phyloP scores from a whole-genome alignment of 129 eudicot genomes.

The Chrysanthemum seticuspe region DNA sequence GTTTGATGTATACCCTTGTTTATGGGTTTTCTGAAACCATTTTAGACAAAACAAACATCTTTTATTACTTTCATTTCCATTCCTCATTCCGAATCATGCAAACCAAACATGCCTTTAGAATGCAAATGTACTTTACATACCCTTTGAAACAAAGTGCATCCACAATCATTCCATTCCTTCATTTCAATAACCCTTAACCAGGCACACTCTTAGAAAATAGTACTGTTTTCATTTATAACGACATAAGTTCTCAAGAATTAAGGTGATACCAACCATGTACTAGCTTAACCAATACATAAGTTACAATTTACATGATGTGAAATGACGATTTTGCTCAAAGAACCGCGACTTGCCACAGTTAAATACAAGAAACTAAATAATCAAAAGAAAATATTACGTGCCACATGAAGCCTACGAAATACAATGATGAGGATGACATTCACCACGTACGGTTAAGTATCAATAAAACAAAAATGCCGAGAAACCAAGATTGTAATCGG shows the following conservation, averaged over 20 bases:
- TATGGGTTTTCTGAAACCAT: no score
- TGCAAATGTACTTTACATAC: no score
- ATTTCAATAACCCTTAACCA: no score
- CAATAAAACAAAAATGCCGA: constrained; percentile 32
- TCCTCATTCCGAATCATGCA: no score
- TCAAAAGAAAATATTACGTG: not conserved
- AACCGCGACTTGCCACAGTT: constrained; percentile 7
- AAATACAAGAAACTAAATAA: constrained; percentile 29
- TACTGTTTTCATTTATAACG: not conserved
- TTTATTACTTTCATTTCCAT: no score
- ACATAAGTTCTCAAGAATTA: not conserved
- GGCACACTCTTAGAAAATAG: not conserved
- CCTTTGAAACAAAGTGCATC: no score
- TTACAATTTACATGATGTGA: not conserved
- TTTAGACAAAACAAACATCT: no score
- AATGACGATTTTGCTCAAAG: not conserved
- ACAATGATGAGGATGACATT: constrained; percentile 37
- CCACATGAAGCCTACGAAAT: not conserved
- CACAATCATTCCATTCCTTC: no score
- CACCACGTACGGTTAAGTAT: constrained; percentile 32
- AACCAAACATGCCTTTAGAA: no score
- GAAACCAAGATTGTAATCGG: constrained; percentile 23
- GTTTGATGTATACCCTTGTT: no score
- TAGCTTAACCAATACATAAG: not conserved
- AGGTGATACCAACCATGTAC: not conserved